Evolutionary conservation across 2,329 filamentous ascomycete species (phyloP), one percentile per base, ranked within the genome.

Genomic region (Aspergillus caelatus): DNA sequence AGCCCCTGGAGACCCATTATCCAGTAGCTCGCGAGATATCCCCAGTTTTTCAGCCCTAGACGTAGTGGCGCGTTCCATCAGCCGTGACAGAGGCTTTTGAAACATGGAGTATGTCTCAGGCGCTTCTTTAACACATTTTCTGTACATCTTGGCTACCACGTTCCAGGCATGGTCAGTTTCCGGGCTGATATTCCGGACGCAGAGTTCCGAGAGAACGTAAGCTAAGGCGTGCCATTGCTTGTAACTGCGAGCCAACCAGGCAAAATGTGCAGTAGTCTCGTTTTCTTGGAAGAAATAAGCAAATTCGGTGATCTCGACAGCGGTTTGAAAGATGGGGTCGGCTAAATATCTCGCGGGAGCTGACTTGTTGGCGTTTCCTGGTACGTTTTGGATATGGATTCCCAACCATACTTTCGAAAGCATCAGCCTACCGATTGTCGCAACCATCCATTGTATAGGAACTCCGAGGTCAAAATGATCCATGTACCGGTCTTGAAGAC

Each of bases 271-370:
- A 0, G 81, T 85, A 1, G 78, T 74, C 23, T 79, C 76, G 66
- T 91, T 88, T 0, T 82, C 85, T 65, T 89, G 86, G 6, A 91
- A 78, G 1, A 88, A 80, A 59, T 88, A 79, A 23, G 84, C 84
- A 70, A 88, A 85, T 72, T 92, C 89, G 32, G 91, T 81, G 36
- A 90, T 86, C 68, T 91, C 88, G 39, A 91, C 81, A 2, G 88
- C 86, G 0, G 86, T 87, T 32, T 87, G 77, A 70, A 91, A 89
- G 0, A 91, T 81, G 58, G 48, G 28, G 26, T 86, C 84, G 62
- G n/a, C 90, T 84, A 84, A 83, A 63, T 36, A 10, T 45, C 45
- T 63, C n/a, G 50, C 55, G 11, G 34, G 12, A 45, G 4, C 45
- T 30, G 45, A 23, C 7, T 36, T 4, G 6, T 30, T 4, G 21